Evolutionary conservation across 2,329 filamentous ascomycete genomes (phyloP).

Genomic region (Fusarium nygamai): DNA sequence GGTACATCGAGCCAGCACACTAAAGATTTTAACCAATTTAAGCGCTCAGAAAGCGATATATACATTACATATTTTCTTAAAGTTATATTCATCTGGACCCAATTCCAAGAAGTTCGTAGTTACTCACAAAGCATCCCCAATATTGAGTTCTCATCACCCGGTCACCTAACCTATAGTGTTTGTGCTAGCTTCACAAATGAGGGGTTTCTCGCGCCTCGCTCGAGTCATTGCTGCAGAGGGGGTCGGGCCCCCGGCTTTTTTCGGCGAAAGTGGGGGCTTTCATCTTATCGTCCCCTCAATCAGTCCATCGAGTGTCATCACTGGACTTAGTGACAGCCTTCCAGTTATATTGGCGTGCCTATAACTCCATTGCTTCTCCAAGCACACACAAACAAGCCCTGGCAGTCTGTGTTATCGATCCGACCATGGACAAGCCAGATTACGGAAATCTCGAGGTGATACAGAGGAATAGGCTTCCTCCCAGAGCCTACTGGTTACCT

Average conservation of each 20-base stretch:
- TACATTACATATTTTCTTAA: too few species aligned
- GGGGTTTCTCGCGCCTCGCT: not conserved
- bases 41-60: too few species aligned
- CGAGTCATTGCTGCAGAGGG: not conserved
- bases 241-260: not conserved
- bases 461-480: not conserved
- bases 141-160: not conserved
- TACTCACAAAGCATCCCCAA: not conserved
- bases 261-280: conserved; percentile 9
- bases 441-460: conserved; percentile 15
- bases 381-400: not conserved
- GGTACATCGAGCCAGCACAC: too few species aligned
- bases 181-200: not conserved
- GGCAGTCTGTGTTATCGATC: not conserved
- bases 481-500: conserved; percentile 14
- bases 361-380: not conserved
- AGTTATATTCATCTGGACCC: too few species aligned
- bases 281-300: not conserved
- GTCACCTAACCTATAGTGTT: not conserved
- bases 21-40: too few species aligned
- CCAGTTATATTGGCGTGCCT: not conserved
- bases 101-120: not conserved
- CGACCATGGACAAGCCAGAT: not conserved
- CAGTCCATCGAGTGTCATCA: not conserved
- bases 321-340: not conserved